These are phyloP conservation scores for Kluyveromyces wickerhamii DNA, from an alignment of 805 yeast genomes.

Conservation along the genomic window DNA sequence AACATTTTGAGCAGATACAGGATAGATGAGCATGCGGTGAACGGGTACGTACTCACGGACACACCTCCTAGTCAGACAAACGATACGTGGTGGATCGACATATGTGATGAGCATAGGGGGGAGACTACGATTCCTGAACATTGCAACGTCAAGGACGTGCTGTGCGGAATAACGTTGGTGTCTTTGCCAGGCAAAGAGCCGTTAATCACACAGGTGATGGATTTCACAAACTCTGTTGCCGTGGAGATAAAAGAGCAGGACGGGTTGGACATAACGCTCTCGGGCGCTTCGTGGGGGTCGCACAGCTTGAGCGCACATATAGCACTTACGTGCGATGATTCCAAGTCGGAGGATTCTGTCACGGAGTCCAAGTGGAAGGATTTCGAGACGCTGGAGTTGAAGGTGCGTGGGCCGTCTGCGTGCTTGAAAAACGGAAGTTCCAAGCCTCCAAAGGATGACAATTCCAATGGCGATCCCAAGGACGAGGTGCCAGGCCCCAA, in stretches of 20 bases:
- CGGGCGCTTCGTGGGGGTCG: conserved; percentile 67
- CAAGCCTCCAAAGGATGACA: conserved; percentile 18
- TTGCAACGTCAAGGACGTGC: conserved; percentile 65
- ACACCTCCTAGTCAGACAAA: conserved; percentile 77
- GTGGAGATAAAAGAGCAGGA: conserved; percentile 25
- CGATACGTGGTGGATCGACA: conserved; percentile 60
- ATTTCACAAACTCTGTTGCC: conserved; percentile 34
- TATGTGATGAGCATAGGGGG: conserved; percentile 44
- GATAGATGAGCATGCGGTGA: conserved; percentile 8
- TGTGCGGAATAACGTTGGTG: conserved; percentile 68
- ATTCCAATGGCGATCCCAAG: conserved; percentile 22
- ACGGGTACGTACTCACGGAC: conserved; percentile 23
- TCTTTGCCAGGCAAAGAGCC: conserved; percentile 41
- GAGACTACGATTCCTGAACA: conserved; percentile 31
- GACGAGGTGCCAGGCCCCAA: conserved; percentile 26
- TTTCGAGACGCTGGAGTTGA: conserved; percentile 17
- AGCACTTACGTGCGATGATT: conserved; percentile 40
- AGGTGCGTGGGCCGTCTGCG: conserved; percentile 37
- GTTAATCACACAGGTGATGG: conserved; percentile 52
- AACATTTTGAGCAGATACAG: conserved; percentile 20
- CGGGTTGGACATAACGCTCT: conserved; percentile 34
- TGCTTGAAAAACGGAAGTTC: conserved; percentile 31
- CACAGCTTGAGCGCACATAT: conserved; percentile 39
- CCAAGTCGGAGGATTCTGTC: conserved; percentile 28
- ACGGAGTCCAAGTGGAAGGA: conserved; percentile 20